These are phyloP conservation scores for Fusarium verticillioides DNA, from an alignment of 2,329 filamentous ascomycete genomes.

Conservation along the genomic window DNA sequence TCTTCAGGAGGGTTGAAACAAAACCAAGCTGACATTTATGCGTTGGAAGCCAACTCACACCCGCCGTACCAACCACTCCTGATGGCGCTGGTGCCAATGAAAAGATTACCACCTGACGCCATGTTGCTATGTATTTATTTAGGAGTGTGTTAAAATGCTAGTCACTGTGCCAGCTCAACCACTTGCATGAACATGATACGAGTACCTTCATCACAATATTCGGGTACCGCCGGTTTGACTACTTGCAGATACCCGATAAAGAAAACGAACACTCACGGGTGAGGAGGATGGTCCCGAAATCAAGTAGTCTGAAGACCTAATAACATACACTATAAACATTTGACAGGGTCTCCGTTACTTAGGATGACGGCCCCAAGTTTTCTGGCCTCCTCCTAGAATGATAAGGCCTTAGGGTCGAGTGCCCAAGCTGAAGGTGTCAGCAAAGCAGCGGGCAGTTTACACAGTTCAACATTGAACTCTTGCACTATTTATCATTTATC, in stretches of 20 bases:
- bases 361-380: not conserved
- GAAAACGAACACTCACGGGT: not conserved
- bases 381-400: not conserved
- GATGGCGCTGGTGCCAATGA: not conserved
- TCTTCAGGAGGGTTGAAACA: constrained; percentile 24
- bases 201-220: not conserved
- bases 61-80: not conserved
- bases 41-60: not conserved
- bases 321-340: not conserved
- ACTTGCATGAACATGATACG: not conserved
- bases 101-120: not conserved
- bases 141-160: not conserved
- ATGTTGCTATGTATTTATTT: not conserved
- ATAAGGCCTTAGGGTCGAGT: not conserved
- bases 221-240: not conserved
- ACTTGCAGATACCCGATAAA: not conserved
- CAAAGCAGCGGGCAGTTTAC: not conserved
- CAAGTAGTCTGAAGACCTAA: not conserved
- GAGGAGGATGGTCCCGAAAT: not conserved
- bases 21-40: constrained; percentile 3
- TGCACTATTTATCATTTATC: not conserved
- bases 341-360: not conserved
- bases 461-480: not conserved
- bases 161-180: not conserved
- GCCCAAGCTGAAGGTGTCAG: not conserved